Evolutionary conservation across 2,329 filamentous ascomycete genomes (phyloP), one percentile per base, ranked within the genome.

Genomic region (Arthrobotrys pseudoclavata): DNA sequence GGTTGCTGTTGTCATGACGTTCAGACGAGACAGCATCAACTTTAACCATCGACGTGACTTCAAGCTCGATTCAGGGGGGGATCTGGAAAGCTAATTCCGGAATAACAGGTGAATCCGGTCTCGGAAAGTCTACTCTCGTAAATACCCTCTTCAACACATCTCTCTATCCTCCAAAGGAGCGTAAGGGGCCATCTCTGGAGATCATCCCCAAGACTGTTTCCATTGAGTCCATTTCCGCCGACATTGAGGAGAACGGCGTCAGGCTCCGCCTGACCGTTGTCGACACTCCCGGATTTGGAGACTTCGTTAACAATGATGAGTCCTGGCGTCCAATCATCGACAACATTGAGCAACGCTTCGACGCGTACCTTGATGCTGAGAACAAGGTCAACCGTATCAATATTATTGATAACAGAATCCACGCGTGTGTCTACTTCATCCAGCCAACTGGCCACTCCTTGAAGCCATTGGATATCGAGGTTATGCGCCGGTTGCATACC

Each of bases 341-440:
- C 88, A 98, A 98, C 88, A 98, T 99, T 83, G 96, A 99, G 88
- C 94, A 97, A 88, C 92, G 96, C 82, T 99, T 96, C 83, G 96
- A 99, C 85, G 94, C 96, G 67, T 99, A 98, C 85, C 89, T 99
- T 76, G 96, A 99, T 86, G 95, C 96, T 53, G 96, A 99, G 89
- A 99, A 99, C 90, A 99, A 98, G 90, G 94, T 99, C 85, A 99
- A 99, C 88, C 93, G 96, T 83, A 97, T 97, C 91, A 99, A 99
- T 89, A 98, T 98, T 85, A 92, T 99, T 79, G 96, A 99, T 87
- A 99, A 98, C 89, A 92, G 96, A 82, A 96, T 99, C 80, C 96
- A 99, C 83, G 96, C 96, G 70, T 98, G 96, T 83, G 96, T 99
- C 79, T 99, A 97, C 90, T 99, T 99, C 88, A 97, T 99, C 83